phyloP scores from a whole-genome alignment of 2,329 filamentous ascomycete species.

The Fusarium xyrophilum region DNA sequence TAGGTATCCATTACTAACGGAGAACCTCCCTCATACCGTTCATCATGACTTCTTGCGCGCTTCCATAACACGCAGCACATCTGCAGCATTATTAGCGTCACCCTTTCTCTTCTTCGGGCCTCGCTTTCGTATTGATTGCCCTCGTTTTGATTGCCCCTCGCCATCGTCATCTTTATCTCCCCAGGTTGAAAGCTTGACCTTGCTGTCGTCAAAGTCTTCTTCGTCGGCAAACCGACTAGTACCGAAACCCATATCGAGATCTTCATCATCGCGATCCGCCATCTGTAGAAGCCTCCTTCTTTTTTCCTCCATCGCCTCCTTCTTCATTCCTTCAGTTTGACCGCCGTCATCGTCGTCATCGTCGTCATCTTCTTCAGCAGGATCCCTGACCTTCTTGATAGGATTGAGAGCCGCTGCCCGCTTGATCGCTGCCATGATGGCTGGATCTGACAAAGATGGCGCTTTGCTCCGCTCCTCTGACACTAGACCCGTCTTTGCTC shows the following conservation, averaged over 20 bases:
- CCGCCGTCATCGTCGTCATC: slow-evolving; percentile 43
- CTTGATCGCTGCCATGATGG: slow-evolving; percentile 83
- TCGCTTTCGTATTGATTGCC: slow-evolving; percentile 69
- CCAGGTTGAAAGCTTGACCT: slow-evolving; percentile 73
- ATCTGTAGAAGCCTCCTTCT: slow-evolving; percentile 76
- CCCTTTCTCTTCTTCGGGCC: slow-evolving; percentile 78
- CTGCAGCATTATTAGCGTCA: slow-evolving; percentile 77
- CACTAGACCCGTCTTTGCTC: slow-evolving; percentile 61
- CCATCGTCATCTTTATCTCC: slow-evolving; percentile 59
- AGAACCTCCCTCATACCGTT: not conserved
- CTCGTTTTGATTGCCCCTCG: slow-evolving; percentile 53
- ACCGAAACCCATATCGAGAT: slow-evolving; percentile 95
- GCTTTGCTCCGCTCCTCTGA: slow-evolving; percentile 59
- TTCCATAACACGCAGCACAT: slow-evolving; percentile 83
- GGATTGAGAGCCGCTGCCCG: slow-evolving; percentile 75
- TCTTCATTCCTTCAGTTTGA: slow-evolving; percentile 52
- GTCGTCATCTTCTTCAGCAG: slow-evolving; percentile 33
- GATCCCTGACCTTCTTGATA: slow-evolving; percentile 49
- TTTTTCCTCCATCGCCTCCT: slow-evolving; percentile 68
- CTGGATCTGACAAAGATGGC: slow-evolving; percentile 73
- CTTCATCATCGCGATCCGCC: slow-evolving; percentile 81
- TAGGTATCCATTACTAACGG: not conserved
- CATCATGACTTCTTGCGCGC: slow-evolving; percentile 52
- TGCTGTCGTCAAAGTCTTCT: slow-evolving; percentile 75
- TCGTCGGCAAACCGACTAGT: slow-evolving; percentile 87